Evolutionary conservation across 202 grass and related monocot species (phyloP).

Genomic region (Schoenoplectus tabernaemontani): DNA sequence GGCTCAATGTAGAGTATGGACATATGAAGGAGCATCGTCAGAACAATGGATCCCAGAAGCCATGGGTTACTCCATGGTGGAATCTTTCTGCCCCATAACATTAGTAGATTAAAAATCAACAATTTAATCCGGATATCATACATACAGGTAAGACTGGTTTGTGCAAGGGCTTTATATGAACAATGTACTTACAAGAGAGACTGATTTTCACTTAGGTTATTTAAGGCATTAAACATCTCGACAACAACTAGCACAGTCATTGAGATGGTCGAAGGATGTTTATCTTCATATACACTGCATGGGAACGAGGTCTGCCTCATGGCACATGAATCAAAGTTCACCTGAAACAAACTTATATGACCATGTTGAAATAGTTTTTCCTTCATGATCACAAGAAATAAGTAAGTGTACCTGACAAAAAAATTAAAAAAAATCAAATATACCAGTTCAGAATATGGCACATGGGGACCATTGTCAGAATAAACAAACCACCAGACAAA

Average conservation of each 20-base stretch:
- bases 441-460: slow-evolving; percentile 96
- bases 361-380: background rate
- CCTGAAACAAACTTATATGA: slow-evolving; percentile 33
- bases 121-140: slow-evolving; percentile 18
- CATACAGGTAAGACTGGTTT: slow-evolving; percentile 5
- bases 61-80: slow-evolving; percentile 92
- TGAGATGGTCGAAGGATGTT: slow-evolving; percentile 95
- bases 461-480: slow-evolving; percentile 77
- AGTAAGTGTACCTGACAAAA: background rate
- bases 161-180: background rate
- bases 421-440: no score
- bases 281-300: slow-evolving; percentile 90
- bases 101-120: background rate
- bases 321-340: slow-evolving; percentile 98
- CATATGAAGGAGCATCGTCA: slow-evolving; percentile 86
- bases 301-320: slow-evolving; percentile 79
- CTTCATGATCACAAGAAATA: slow-evolving; percentile 9
- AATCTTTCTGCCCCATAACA: slow-evolving; percentile 47
- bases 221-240: slow-evolving; percentile 99
- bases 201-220: slow-evolving; percentile 99
- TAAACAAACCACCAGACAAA: slow-evolving; percentile 99
- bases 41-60: slow-evolving; percentile 85
- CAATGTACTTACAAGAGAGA: slow-evolving; percentile 77
- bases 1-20: slow-evolving; percentile 79
- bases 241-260: slow-evolving; percentile 99